Conservation (phyloP, 192 early-diverging fungal genomes). For the Pilobolus umbonatus region DNA sequence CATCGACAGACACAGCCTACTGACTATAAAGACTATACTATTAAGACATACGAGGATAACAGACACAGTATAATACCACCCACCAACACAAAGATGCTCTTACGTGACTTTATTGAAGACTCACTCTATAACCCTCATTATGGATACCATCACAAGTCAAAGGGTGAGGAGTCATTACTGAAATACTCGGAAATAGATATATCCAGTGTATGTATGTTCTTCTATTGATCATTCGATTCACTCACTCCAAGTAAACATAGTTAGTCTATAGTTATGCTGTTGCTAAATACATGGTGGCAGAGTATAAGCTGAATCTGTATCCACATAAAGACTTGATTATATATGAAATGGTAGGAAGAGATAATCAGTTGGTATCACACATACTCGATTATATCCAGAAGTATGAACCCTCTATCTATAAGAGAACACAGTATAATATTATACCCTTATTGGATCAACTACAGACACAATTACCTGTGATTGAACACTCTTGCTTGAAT, state of each 20-base stretch:
- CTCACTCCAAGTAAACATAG: conserved; percentile 27
- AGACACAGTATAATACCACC: conserved; percentile 39
- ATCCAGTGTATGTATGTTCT: background rate
- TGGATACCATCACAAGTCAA: conserved; percentile 48
- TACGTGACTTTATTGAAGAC: conserved; percentile 91
- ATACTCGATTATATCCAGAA: conserved; percentile 84
- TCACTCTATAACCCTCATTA: conserved; percentile 93
- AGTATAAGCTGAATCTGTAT: conserved; percentile 63
- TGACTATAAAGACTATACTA: conserved; percentile 26
- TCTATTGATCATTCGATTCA: background rate
- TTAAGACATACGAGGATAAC: conserved; percentile 45
- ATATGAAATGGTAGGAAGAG: conserved; percentile 95
- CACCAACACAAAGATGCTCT: conserved; percentile 60
- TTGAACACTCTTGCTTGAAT: conserved; percentile 58
- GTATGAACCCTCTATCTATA: conserved; percentile 75
- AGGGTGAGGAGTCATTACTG: conserved; percentile 95
- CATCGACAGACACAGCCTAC: background rate
- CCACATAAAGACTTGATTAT: conserved; percentile 70
- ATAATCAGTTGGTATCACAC: conserved; percentile 89
- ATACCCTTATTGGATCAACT: conserved; percentile 82
- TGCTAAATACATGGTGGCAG: conserved; percentile 80
- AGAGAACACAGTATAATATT: conserved; percentile 75
- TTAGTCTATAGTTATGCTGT: conserved; percentile 90
- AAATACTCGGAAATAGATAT: conserved; percentile 73
- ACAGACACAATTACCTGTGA: conserved; percentile 39